A percentile compares a stretch with the other conserved stretches of the same genome.
Evolutionary conservation across 139 green algal species (phyloP).

Genomic region (Zygnema circumcarinatum): DNA sequence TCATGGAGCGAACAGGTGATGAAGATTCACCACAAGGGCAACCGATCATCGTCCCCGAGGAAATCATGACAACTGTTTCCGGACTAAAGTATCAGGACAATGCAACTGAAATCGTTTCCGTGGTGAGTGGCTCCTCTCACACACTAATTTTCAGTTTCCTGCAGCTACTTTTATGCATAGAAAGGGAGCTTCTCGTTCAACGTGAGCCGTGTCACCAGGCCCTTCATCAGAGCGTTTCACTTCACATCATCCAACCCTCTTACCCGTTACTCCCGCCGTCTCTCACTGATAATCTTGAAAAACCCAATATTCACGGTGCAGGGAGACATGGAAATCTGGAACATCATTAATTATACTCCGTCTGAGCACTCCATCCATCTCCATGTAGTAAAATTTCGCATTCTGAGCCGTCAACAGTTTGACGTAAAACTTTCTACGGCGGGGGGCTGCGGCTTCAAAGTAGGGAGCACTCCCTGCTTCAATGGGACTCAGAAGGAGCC

Average conservation of each 20-base stretch:
- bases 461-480: background rate
- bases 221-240: too few species aligned
- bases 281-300: too few species aligned
- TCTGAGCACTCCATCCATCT: conserved; percentile 36
- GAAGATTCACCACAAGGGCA: background rate
- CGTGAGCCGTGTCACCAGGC: too few species aligned
- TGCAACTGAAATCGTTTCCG: background rate
- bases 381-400: conserved; percentile 28
- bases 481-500: background rate
- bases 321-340: conserved; percentile 13
- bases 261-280: too few species aligned
- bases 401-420: conserved; percentile 1
- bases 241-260: too few species aligned
- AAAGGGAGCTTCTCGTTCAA: too few species aligned
- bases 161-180: too few species aligned
- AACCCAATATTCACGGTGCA: too few species aligned
- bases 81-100: background rate
- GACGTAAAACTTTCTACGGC: background rate
- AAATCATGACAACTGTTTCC: background rate
- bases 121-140: background rate
- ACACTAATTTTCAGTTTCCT: background rate
- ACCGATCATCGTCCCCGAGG: background rate
- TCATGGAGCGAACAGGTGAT: background rate
- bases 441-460: conserved; percentile 15
- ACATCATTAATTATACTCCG: conserved; percentile 23